Evolutionary conservation across 108 stramenopile genomes (phyloP), one percentile per base, ranked within the genome.

Genomic region (Cylindrotheca fusiformis): DNA sequence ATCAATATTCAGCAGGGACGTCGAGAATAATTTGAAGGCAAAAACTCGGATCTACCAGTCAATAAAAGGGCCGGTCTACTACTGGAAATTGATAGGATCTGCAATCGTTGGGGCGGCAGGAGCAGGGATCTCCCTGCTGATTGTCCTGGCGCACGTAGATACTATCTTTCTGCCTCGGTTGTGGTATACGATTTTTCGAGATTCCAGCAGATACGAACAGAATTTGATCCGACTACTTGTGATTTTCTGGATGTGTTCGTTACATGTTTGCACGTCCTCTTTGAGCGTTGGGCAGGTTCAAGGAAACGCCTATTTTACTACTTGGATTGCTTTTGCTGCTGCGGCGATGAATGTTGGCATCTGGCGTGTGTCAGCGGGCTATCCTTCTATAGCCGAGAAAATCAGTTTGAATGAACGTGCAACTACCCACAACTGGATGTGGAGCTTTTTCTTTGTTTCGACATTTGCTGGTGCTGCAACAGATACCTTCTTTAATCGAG

Each of bases 251-350:
- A 51, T 48, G 23, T 57, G 30, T 17, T 64, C 54, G 4, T 18
- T 85, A 14, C 74, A 85, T 47, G 58, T 76, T 20, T 76, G 59
- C 31, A 87, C 89, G 18, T 65, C 74, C 0, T 51, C 66, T 58
- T 71, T 87, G 32, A 75, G 76, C 22, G 79, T 86, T 3, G 85
- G 84, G 21, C 79, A 82, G 58, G 58, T 72, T 2, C 83, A 89
- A 60, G 70, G 80, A 19, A 90, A 90, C 70, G 77, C 83, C 14
- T 90, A 68, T 52, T 83, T 90, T 57, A 85, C 85, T 4, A 70
- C 73, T 19, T 90, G 89, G 89, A 83, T 85, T 30, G 72, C 65
- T 8, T 71, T 80, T 63, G 57, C 60, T 0, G 50, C 76, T 0
- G 57, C 68, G 2, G 48, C 50, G 19, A 50, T 74, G 24, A 79